A percentile compares a stretch with the other conserved stretches of the same genome.
These are phyloP conservation scores for Alternaria gansuensis DNA, from an alignment of 2,329 filamentous ascomycete genomes.

Conservation along the genomic window DNA sequence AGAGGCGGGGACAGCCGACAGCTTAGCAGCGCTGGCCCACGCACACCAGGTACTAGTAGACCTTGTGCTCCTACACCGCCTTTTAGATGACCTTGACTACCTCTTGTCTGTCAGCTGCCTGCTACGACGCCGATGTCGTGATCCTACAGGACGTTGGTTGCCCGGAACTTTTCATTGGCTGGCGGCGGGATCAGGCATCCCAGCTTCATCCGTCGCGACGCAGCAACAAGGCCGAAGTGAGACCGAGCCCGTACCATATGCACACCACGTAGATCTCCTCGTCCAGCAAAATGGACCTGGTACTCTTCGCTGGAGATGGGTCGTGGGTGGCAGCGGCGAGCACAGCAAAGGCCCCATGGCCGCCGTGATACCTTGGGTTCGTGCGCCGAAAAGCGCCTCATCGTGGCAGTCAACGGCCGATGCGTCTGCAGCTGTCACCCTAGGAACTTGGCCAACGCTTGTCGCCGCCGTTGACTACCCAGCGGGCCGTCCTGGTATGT, in stretches of 20 bases:
- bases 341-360: background rate
- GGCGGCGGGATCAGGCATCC: too few species aligned
- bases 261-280: background rate
- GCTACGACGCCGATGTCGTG: too few species aligned
- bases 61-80: too few species aligned
- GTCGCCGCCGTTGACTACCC: background rate
- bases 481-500: background rate
- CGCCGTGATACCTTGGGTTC: background rate
- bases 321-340: background rate
- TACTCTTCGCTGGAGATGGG: background rate
- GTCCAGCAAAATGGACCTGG: background rate
- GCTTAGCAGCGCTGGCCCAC: too few species aligned
- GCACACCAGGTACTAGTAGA: too few species aligned
- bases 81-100: too few species aligned
- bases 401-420: background rate
- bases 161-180: too few species aligned
- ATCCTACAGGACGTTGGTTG: too few species aligned
- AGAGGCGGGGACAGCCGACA: background rate
- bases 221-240: background rate
- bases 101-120: too few species aligned
- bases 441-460: background rate
- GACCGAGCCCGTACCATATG: background rate
- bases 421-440: background rate
- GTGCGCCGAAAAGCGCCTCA: constrained; percentile 1
- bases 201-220: too few species aligned